A percentile compares a stretch with the other conserved stretches of the same genome.
Evolutionary conservation across 805 yeast genomes (phyloP).

Genomic region (Candida ortonii): DNA sequence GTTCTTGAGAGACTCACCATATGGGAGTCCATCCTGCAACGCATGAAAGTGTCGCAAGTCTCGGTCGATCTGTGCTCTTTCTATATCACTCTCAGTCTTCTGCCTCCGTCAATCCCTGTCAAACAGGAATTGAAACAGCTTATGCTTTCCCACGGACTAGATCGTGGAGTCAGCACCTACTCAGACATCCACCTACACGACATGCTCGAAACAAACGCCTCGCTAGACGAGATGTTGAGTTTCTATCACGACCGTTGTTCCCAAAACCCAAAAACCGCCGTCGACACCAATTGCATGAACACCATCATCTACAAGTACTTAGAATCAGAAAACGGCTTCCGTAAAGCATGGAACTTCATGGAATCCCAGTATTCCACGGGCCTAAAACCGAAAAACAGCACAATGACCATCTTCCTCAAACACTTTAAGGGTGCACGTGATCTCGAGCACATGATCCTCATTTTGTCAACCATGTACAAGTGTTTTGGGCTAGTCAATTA

Average conservation of each 20-base stretch:
- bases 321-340: slow-evolving; percentile 8
- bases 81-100: slow-evolving; percentile 19
- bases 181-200: slow-evolving; percentile 19
- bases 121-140: slow-evolving; percentile 13
- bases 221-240: slow-evolving; percentile 13
- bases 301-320: slow-evolving; percentile 20
- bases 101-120: slow-evolving; percentile 16
- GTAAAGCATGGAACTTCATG: slow-evolving; percentile 24
- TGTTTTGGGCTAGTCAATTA: slow-evolving; percentile 15
- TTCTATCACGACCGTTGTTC: slow-evolving; percentile 11
- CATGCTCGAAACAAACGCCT: slow-evolving; percentile 11
- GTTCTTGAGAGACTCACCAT: slow-evolving; percentile 17
- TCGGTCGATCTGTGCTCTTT: slow-evolving; percentile 21
- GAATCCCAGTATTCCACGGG: slow-evolving; percentile 2
- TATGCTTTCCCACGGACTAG: slow-evolving; percentile 11
- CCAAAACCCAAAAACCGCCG: no score
- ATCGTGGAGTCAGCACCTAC: slow-evolving; percentile 12
- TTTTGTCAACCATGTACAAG: slow-evolving; percentile 16
- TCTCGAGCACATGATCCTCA: slow-evolving; percentile 15
- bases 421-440: slow-evolving; percentile 10
- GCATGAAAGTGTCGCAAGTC: slow-evolving; percentile 14
- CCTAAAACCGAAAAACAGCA: slow-evolving; percentile 17
- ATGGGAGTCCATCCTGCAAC: slow-evolving; percentile 14
- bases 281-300: slow-evolving; percentile 24
- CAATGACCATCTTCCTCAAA: slow-evolving; percentile 23